Percentiles rank a stretch among this genome's conserved stretches.
Evolutionary conservation across 257 asterid genomes (phyloP).

Genomic region (Anisodus tanguticus): DNA sequence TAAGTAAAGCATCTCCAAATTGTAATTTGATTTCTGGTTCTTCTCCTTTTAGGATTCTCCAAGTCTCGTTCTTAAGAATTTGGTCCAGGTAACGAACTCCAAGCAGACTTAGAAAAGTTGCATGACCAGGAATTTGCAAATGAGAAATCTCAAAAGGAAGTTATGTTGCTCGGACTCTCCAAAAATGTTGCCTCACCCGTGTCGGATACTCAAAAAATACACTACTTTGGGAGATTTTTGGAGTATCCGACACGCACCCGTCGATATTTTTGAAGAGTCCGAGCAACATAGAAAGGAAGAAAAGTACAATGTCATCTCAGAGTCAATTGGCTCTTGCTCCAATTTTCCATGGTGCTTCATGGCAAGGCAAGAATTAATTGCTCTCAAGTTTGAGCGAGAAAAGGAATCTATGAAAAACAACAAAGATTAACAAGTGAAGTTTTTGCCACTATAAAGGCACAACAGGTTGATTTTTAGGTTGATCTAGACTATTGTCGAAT

Average conservation of each 20-base stretch:
- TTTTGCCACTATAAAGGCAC: background rate
- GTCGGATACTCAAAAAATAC: too few species aligned
- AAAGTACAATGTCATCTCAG: conserved; percentile 10
- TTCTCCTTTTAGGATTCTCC: background rate
- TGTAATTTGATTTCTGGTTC: background rate
- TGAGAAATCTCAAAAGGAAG: conserved; percentile 4
- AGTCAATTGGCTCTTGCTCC: background rate
- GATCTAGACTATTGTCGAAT: background rate
- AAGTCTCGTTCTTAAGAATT: background rate
- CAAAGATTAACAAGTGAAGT: background rate
- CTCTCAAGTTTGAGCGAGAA: conserved; percentile 16
- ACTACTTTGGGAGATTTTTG: too few species aligned
- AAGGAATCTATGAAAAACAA: background rate
- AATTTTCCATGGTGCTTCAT: background rate
- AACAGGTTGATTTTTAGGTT: background rate
- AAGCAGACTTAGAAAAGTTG: background rate
- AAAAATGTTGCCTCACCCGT: too few species aligned
- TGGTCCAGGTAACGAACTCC: background rate
- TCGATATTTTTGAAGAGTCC: too few species aligned
- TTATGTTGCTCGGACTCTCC: too few species aligned
- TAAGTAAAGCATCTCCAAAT: background rate
- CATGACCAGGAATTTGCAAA: conserved; percentile 16
- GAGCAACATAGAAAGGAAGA: too few species aligned
- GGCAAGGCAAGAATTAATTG: too few species aligned
- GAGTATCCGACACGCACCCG: too few species aligned